Percentiles rank a stretch among this genome's conserved stretches.
Conservation (phyloP, 176 grass and related monocot species). For the Oryza longistaminata region DNA sequence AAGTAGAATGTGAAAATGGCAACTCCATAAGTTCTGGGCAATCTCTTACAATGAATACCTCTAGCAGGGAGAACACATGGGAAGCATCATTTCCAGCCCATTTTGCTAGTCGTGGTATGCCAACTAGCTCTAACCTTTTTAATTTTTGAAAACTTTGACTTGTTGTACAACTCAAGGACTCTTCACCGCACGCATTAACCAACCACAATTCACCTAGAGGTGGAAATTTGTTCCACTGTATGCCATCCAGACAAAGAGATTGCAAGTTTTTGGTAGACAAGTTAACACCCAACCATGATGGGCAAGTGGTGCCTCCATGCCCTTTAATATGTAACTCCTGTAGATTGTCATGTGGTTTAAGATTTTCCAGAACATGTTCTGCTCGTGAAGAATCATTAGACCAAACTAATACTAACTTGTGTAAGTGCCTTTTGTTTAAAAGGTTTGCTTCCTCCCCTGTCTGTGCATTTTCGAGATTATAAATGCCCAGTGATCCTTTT, state of each 20-base stretch:
- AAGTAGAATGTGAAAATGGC: background rate
- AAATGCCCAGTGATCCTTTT: background rate
- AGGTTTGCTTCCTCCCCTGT: background rate
- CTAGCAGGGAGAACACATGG: background rate
- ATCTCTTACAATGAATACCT: background rate
- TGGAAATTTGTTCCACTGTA: conserved; percentile 6
- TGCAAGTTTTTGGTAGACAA: background rate
- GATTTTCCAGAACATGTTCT: background rate
- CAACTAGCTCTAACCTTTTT: background rate
- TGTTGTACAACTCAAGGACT: background rate
- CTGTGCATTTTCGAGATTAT: background rate
- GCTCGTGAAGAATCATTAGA: background rate
- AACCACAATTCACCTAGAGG: background rate
- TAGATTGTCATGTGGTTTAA: background rate
- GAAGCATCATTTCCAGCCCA: background rate
- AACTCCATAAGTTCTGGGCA: background rate
- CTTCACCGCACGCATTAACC: background rate
- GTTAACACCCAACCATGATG: background rate
- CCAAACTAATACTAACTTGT: background rate
- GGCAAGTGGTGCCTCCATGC: background rate
- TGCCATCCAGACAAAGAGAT: background rate
- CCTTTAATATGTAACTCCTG: background rate
- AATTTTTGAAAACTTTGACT: background rate
- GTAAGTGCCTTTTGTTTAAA: background rate
- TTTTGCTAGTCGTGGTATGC: background rate